Conservation (phyloP, 2,329 filamentous ascomycete genomes). For the Mariannaea sp. region DNA sequence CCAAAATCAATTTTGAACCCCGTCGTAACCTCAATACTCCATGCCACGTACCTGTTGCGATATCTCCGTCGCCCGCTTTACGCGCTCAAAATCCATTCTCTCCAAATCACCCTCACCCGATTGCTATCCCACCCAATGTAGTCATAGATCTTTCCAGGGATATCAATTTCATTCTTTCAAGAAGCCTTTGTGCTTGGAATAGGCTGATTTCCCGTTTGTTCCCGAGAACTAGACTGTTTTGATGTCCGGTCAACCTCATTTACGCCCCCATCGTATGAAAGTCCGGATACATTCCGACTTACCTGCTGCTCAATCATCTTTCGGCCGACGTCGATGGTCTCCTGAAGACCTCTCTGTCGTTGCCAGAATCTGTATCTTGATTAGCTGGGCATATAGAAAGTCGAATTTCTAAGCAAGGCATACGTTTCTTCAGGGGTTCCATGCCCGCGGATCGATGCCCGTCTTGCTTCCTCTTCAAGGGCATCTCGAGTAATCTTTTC, state of each 20-base stretch:
- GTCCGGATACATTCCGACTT: slow-evolving; percentile 8
- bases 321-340: slow-evolving; percentile 62
- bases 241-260: slow-evolving; percentile 13
- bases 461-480: slow-evolving; percentile 67
- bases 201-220: slow-evolving; percentile 25
- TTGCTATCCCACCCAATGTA: neutral
- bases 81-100: neutral
- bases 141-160: neutral
- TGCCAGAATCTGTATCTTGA: slow-evolving; percentile 59
- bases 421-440: slow-evolving; percentile 58
- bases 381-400: slow-evolving; percentile 26
- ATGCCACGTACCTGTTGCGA: no score
- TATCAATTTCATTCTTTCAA: slow-evolving; percentile 12
- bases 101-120: neutral
- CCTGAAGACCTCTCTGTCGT: slow-evolving; percentile 61
- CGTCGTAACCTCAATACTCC: neutral
- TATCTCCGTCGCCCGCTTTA: no score
- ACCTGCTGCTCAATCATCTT: slow-evolving; percentile 57
- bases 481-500: slow-evolving; percentile 68
- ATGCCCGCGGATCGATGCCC: slow-evolving; percentile 54
- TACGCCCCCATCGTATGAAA: neutral
- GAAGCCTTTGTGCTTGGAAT: slow-evolving; percentile 30
- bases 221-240: slow-evolving; percentile 20
- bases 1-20: no score
- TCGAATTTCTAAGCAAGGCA: slow-evolving; percentile 30